Percentiles rank a stretch among this genome's conserved stretches.
Evolutionary conservation across 257 asterid species (phyloP).

Genomic region (Solanum neorickii): DNA sequence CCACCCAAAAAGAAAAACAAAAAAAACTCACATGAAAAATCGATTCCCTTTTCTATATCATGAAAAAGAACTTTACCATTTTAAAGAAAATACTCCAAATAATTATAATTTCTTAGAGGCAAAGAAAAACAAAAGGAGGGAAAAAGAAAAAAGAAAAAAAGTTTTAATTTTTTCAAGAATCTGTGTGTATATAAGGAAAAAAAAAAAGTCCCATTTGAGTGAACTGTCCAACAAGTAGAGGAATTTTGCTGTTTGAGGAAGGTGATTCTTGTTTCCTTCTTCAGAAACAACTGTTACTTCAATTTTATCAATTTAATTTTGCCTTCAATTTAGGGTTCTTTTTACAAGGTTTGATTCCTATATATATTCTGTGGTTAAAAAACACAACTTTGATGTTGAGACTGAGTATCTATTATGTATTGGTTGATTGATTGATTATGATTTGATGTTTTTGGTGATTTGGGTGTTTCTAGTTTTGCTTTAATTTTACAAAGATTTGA

Average conservation of each 20-base stretch:
- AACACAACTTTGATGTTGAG: neutral
- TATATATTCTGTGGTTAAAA: neutral
- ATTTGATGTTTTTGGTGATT: neutral
- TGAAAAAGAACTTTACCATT: neutral
- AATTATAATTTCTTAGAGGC: neutral
- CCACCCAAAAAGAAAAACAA: neutral
- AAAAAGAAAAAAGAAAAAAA: neutral
- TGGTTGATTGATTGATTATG: neutral
- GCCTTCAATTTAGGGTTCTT: slow-evolving; percentile 16
- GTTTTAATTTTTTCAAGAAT: neutral
- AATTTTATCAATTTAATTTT: slow-evolving; percentile 19
- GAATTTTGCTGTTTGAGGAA: neutral
- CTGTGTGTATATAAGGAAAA: neutral
- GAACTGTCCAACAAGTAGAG: neutral
- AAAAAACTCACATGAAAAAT: neutral
- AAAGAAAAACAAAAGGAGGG: neutral
- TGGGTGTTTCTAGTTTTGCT: neutral
- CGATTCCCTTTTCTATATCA: neutral
- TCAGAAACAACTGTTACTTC: slow-evolving; percentile 19
- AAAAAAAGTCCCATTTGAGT: neutral
- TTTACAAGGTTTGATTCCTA: neutral
- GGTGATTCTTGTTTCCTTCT: slow-evolving; percentile 14
- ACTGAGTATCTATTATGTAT: neutral
- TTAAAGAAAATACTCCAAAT: neutral
- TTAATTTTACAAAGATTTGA: neutral